A percentile compares a stretch with the other conserved stretches of the same genome.
These are phyloP conservation scores for Ophiocordyceps camponoti-rufipedis DNA, from an alignment of 2,329 filamentous ascomycete species.

Conservation along the genomic window DNA sequence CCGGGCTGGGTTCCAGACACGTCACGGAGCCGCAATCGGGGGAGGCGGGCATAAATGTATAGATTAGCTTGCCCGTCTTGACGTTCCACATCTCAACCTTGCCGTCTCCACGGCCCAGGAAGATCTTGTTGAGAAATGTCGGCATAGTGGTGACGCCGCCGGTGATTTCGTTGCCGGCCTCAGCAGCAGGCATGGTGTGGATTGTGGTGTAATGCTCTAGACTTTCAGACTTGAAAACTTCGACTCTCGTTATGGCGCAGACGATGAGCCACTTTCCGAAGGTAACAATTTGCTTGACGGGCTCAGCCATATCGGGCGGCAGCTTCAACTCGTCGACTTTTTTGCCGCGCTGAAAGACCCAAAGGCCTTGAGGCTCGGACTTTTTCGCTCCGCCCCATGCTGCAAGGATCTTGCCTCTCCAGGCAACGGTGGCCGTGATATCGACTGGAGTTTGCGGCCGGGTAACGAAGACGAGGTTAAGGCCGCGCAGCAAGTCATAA, in stretches of 20 bases:
- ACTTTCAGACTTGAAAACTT: constrained; percentile 74
- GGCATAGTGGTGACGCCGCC: constrained; percentile 75
- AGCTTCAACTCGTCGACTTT: constrained; percentile 58
- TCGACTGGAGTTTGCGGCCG: constrained; percentile 70
- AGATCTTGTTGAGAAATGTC: constrained; percentile 90
- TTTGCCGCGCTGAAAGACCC: constrained; percentile 85
- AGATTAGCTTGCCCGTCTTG: constrained; percentile 77
- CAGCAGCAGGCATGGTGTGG: constrained; percentile 34
- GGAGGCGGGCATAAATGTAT: constrained; percentile 66
- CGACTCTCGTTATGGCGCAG: constrained; percentile 55
- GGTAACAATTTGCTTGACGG: constrained; percentile 58
- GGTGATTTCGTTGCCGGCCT: constrained; percentile 50
- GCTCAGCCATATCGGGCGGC: constrained; percentile 46
- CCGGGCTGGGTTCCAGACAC: constrained; percentile 68
- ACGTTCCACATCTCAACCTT: constrained; percentile 96
- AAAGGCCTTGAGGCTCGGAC: constrained; percentile 48
- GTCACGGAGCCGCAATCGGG: constrained; percentile 65
- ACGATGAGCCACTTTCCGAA: constrained; percentile 88
- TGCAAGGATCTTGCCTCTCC: constrained; percentile 75
- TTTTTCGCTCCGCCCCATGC: constrained; percentile 56
- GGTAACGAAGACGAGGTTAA: constrained; percentile 87
- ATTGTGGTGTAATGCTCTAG: constrained; percentile 85
- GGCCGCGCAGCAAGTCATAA: constrained; percentile 77
- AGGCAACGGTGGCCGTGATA: constrained; percentile 76
- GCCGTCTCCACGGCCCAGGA: constrained; percentile 73